Conservation (phyloP, 1,284 basidiomycete genomes). For the Pyrrhoderma lamaoense region DNA sequence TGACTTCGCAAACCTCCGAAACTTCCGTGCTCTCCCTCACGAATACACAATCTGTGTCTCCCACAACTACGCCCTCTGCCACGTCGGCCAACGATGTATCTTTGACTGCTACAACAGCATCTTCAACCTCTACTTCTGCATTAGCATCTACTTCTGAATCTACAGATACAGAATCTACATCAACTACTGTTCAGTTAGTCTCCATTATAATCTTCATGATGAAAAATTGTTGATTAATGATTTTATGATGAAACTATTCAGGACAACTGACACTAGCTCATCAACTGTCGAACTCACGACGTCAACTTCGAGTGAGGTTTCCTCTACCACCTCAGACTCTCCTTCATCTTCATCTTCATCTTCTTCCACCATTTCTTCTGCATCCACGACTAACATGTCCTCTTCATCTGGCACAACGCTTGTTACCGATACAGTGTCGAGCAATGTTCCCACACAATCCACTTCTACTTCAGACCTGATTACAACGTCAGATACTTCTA, state of each 20-base stretch:
- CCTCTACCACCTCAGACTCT: not conserved
- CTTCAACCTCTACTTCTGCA: no score
- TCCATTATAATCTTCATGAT: no score
- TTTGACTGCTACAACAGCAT: no score
- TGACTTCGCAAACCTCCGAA: constrained; percentile 17
- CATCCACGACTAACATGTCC: constrained; percentile 8
- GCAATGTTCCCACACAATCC: constrained; percentile 19
- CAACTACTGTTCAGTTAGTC: no score
- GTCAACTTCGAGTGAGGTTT: no score
- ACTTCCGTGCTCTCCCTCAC: constrained; percentile 13
- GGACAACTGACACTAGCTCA: no score
- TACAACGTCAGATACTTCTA: constrained; percentile 8
- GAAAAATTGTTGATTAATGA: no score
- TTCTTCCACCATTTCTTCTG: not conserved
- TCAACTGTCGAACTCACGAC: no score
- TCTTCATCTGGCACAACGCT: constrained; percentile 17
- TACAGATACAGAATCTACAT: no score
- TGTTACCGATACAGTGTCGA: constrained; percentile 12
- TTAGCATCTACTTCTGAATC: no score
- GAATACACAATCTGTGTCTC: constrained; percentile 4
- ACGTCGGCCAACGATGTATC: not conserved
- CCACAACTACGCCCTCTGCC: constrained; percentile 1
- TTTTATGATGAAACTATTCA: no score
- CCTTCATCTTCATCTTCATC: constrained; percentile 13
- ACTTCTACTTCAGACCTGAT: constrained; percentile 19